Evolutionary conservation across 129 eudicot genomes (phyloP), one percentile per base, ranked within the genome.

Genomic region (Arctium minus): DNA sequence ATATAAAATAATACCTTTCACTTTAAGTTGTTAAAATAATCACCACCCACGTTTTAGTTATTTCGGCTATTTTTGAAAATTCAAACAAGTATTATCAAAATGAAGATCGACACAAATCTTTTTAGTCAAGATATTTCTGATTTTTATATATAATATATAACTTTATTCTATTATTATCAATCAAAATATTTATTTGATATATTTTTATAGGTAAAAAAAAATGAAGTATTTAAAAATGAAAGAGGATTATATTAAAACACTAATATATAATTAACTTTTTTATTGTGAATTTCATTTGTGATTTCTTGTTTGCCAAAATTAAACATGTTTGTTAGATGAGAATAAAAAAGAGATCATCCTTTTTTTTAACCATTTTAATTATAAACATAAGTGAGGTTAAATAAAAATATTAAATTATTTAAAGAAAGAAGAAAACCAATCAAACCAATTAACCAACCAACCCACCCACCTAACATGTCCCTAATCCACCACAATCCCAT

Each of bases 391-490:
- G 44, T 32, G 27, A 74, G 40, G 40, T 13, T 81, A 38, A 53
- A 69, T 33, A 50, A 6, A 27, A n/a, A 33, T 1, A 33, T 33
- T 71, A 17, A 44, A 56, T 73, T 12, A 22, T 56, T 60, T 8
- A 36, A 39, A 62, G 2, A n/a, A 36, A 60, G 42, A 40, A 73
- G 36, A 33, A 87, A 85, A 84, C 74, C 17, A 86, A 87, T 75
- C 74, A 82, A 88, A 46, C n/a, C 68, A 60, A 60, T 60, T 74
- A 80, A 86, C 53, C 78, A 48, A 84, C 75, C 81, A 75, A 78
- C 87, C 89, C 85, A 83, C 85, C 89, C 85, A 83, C 85, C 89
- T 73, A 86, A 69, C 80, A 73, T 75, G 85, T 38, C 78, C 79
- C 64, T 74, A 56, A 82, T 77, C 84, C 90, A 90, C 84, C 88